These are phyloP conservation scores for Chrysanthemum seticuspe DNA, from an alignment of 129 eudicot genomes.

Conservation along the genomic window DNA sequence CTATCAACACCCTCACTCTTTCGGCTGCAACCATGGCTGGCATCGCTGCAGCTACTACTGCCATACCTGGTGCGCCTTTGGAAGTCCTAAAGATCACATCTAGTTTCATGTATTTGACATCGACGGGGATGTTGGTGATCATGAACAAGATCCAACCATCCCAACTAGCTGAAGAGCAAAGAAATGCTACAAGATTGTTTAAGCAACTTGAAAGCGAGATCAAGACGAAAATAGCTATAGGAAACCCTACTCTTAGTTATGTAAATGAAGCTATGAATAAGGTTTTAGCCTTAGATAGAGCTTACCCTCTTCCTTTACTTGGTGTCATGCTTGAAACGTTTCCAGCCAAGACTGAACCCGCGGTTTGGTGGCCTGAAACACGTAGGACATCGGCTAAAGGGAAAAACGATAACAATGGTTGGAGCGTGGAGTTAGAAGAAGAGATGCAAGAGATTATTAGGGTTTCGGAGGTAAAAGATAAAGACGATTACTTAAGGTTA, in stretches of 20 bases:
- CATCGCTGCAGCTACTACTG: constrained; percentile 32
- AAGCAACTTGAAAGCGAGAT: constrained; percentile 40
- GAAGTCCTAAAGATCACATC: constrained; percentile 44
- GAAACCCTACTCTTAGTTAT: constrained; percentile 17
- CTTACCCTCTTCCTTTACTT: constrained; percentile 84
- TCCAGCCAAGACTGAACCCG: constrained; percentile 51
- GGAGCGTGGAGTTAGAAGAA: constrained; percentile 57
- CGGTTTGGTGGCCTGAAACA: constrained; percentile 71
- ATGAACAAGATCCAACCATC: constrained; percentile 65
- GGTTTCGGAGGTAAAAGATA: constrained; percentile 46
- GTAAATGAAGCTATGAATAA: constrained; percentile 51
- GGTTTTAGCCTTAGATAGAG: constrained; percentile 66
- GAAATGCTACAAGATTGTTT: constrained; percentile 49
- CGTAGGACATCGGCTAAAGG: constrained; percentile 14
- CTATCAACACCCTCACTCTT: constrained; percentile 47
- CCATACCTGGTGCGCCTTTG: constrained; percentile 27
- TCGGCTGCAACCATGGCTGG: constrained; percentile 50
- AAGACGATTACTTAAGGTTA: constrained; percentile 59
- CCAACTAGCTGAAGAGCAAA: constrained; percentile 59
- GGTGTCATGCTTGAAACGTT: constrained; percentile 81
- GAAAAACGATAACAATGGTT: constrained; percentile 32
- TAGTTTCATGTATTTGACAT: constrained; percentile 40
- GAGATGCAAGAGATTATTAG: constrained; percentile 46
- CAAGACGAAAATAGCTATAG: constrained; percentile 30
- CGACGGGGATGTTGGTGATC: constrained; percentile 44